These are phyloP conservation scores for Blastobotrys buckinghamii DNA, from an alignment of 1,139 yeast species.

Conservation along the genomic window DNA sequence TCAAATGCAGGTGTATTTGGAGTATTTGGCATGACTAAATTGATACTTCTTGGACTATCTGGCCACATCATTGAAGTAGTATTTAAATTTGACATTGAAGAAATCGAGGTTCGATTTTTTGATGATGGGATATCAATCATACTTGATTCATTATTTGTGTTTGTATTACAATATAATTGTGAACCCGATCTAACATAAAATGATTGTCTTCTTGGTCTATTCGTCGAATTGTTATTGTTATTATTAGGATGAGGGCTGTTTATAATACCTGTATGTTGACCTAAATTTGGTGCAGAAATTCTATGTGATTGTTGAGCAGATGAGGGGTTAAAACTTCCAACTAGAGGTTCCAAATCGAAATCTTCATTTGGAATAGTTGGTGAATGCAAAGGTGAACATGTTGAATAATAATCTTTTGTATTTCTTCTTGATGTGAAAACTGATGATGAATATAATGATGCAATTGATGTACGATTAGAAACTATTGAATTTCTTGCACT, in stretches of 20 bases:
- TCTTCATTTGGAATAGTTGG: conserved; percentile 6
- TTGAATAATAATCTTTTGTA: conserved; percentile 4
- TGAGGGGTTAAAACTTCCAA: not conserved
- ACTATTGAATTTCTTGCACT: not conserved
- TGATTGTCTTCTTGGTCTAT: conserved; percentile 16
- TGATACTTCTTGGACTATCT: conserved; percentile 20
- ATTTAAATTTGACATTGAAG: conserved; percentile 2
- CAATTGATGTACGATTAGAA: conserved; percentile 2
- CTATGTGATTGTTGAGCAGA: not conserved
- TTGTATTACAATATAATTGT: conserved; percentile 5
- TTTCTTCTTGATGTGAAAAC: conserved; percentile 5
- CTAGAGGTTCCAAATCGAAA: conserved; percentile 2
- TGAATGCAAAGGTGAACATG: conserved; percentile 9
- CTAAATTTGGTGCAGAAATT: conserved; percentile 7
- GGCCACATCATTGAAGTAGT: not conserved
- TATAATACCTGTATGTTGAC: not conserved
- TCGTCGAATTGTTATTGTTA: too few relatives aligned
- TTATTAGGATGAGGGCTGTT: conserved; percentile 9
- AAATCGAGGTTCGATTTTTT: conserved; percentile 3
- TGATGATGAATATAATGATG: conserved; percentile 3
- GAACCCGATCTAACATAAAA: conserved; percentile 20
- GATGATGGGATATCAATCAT: conserved; percentile 5
- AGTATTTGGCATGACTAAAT: conserved; percentile 19
- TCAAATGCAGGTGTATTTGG: too few relatives aligned
- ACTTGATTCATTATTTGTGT: not conserved